Base-by-base conservation (phyloP, 208 protist species). In the Strigomonas culicis region DNA sequence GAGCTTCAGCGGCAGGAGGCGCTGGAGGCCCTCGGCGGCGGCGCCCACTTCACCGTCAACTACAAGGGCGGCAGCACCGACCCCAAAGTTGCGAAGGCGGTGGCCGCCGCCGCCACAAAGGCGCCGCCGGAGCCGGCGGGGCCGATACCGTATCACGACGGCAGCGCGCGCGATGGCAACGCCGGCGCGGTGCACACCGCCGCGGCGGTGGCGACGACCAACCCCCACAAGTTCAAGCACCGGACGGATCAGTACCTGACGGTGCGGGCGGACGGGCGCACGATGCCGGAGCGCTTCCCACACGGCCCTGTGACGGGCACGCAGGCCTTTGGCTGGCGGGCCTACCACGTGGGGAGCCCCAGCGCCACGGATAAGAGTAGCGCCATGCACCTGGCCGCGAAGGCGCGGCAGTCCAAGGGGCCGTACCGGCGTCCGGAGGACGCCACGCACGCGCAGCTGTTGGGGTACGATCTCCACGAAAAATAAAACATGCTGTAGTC, bases 391-490 rank as follows among this genome's bases (percentile, higher is more conserved):
- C 17, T 32, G 22, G 31, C 52, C 13, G 52, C 30, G 30, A 58
- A 30, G 30, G 27, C 34, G 34, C 34, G 34, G 34, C 34, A 39
- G 34, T 39, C 34, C 7, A 39, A 39, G 34, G 34, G 34, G 34
- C 34, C 17, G 52, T 58, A 58, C 30, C 52, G 52, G 7, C 21
- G 15, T 2, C 21, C 52, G 13, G 52, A 32, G 52, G 52, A 58
- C 31, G 52, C 21, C 17, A 28, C 21, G 17, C 30, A 58, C 31
- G 52, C 52, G 27, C 21, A 36, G 30, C 25, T 39, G 52, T 34
- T 58, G 52, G 52, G 52, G 52, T 58, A 58, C 30, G 52, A 58
- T 17, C 52, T 58, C 7, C 6, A 28, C 4, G 27, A n/a, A 7
- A 58, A 58, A 58, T 32, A 58, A 58, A 32, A 39, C 7, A 32